These are phyloP conservation scores for Passiflora organensis DNA, from an alignment of 345 rosid genomes.

Conservation along the genomic window DNA sequence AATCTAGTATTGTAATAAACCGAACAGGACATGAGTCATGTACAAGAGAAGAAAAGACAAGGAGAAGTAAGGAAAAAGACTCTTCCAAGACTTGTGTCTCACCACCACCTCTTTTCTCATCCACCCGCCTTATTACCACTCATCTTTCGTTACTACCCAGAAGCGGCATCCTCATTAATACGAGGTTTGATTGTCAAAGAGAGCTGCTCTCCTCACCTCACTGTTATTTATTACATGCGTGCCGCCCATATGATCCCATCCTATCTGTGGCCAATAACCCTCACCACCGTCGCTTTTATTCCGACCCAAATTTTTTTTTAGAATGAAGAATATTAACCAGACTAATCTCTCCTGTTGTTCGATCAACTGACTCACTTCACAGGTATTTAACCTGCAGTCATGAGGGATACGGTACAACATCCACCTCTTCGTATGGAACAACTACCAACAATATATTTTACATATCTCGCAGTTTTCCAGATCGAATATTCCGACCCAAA, in stretches of 20 bases:
- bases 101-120: not conserved
- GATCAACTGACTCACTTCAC: no score
- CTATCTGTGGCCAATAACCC: not conserved
- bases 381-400: no score
- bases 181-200: conserved; percentile 11
- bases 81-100: not conserved
- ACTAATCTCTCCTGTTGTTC: no score
- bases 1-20: not conserved
- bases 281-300: conserved; percentile 18
- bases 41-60: not conserved
- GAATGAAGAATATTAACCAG: no score
- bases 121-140: conserved; percentile 13
- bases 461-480: no score
- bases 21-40: not conserved
- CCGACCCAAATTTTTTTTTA: no score
- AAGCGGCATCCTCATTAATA: conserved; percentile 18
- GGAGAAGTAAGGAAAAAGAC: not conserved
- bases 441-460: no score
- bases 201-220: conserved; percentile 5
- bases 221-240: conserved; percentile 20
- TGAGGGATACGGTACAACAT: no score
- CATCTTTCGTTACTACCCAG: conserved; percentile 6
- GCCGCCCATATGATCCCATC: conserved; percentile 13
- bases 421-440: no score
- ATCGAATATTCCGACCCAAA: no score